Evolutionary conservation across 1,139 yeast genomes (phyloP), one percentile per base, ranked within the genome.

Genomic region (Zhuliangozyma blackwelliae): DNA sequence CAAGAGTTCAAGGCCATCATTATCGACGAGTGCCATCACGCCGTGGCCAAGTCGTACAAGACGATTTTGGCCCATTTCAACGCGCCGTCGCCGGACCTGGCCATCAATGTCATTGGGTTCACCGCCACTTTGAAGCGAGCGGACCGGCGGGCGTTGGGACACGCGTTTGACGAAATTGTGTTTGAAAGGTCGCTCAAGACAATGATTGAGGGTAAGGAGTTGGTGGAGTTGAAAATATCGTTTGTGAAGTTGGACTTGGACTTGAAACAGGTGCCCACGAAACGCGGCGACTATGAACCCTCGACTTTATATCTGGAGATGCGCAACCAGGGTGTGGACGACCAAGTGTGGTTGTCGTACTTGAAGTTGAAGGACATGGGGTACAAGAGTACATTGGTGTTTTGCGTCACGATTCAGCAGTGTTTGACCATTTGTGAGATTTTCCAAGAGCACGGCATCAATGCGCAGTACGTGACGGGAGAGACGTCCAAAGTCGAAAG

Each of bases 11-110:
- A 87, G 51, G 68, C 89, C 25, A 76, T 92, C 20, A 80, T 90
- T 19, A 68, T 90, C 2, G 98, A 90, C 57, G 98, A 90, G 55
- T 95, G 96, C 34, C 98, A 90, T 51, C 97, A 90, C 60, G 83
- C 96, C 0, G 84, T 87, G 1, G 92, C 96, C 0, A 52, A 59
- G 10, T 71, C 90, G 0, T 92, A 92, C 67, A 33, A 62, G 11
- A 68, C 70, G 30, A 69, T 89, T 1, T 58, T 88, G 37, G 55
- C 65, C 5, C 71, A 85, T 48, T 80, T 90, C 50, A 65, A 68
- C 1, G 85, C 87, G 2, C 52, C 57, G 33, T 51, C 55, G 1
- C 41, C 64, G 0, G 55, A 64, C 0, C 68, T 78, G 41, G 59
- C 60, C 2, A 64, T 80, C 1, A 72, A 79, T 7, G 78, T 88